A percentile compares a stretch with the other conserved stretches of the same genome.
phyloP scores from a whole-genome alignment of 768 basidiomycete genomes.

The Roridomyces roridus region DNA sequence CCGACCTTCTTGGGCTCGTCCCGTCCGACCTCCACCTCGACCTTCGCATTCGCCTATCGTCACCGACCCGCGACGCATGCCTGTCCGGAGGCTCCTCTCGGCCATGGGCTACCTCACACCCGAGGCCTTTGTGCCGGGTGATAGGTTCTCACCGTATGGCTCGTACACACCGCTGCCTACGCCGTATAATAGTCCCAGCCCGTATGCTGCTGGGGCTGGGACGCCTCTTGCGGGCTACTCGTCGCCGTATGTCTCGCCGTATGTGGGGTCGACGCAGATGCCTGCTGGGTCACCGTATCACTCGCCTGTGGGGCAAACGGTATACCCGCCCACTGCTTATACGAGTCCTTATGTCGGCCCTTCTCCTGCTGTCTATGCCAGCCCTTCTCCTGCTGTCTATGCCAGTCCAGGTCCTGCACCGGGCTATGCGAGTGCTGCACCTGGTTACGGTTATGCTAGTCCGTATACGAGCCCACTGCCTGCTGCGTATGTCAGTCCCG shows the following conservation, averaged over 20 bases:
- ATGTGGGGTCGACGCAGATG: not conserved
- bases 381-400: no score
- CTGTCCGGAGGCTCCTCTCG: conserved; percentile 11
- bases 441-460: no score
- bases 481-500: no score
- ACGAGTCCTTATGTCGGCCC: no score
- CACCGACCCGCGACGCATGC: not conserved
- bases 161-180: conserved; percentile 3
- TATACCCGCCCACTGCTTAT: no score
- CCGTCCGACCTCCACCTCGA: no score
- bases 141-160: conserved; percentile 15
- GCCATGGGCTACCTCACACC: conserved; percentile 18
- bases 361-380: no score
- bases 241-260: conserved; percentile 10
- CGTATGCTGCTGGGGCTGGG: not conserved
- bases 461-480: no score
- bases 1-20: not conserved
- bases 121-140: conserved; percentile 12
- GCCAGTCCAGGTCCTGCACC: no score
- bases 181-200: conserved; percentile 5
- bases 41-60: no score
- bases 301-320: not conserved
- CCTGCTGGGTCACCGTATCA: conserved; percentile 8
- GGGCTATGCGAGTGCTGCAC: no score
- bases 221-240: not conserved